Conservation (phyloP, 2,329 filamentous ascomycete species). For the Alternaria arbusti region DNA sequence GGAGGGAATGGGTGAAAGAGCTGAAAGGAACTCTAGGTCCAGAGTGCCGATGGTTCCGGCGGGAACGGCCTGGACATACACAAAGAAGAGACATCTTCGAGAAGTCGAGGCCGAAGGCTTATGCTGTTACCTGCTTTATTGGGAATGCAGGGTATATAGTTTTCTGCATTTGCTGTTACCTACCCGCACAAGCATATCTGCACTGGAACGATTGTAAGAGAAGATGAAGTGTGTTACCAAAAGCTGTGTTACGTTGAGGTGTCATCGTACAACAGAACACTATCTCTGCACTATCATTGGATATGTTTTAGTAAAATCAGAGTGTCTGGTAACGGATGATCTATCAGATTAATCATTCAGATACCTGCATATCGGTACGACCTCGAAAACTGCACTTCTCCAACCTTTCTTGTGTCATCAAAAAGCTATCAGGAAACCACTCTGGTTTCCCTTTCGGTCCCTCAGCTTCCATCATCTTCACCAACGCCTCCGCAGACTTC, state of each 20-base stretch:
- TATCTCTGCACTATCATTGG: not conserved
- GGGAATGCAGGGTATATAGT: not conserved
- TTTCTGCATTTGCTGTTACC: not conserved
- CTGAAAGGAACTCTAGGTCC: not conserved
- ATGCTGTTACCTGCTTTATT: not conserved
- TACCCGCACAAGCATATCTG: not conserved
- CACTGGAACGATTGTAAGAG: not conserved
- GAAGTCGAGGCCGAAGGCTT: not conserved
- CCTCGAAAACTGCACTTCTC: constrained; percentile 23
- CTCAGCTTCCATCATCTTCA: constrained; percentile 57
- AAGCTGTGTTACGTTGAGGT: not conserved
- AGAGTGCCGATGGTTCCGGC: not conserved
- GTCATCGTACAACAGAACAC: not conserved
- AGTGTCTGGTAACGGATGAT: not conserved
- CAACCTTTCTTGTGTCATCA: constrained; percentile 56
- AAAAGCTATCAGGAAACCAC: constrained; percentile 64
- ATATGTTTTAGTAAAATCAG: not conserved
- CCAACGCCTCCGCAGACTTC: constrained; percentile 65
- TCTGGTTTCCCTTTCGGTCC: constrained; percentile 40
- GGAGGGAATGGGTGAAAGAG: not conserved
- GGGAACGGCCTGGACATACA: not conserved
- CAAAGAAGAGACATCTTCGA: not conserved
- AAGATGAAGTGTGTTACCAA: not conserved
- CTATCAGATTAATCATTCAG: not conserved
- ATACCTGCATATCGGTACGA: not conserved